Base-by-base conservation (phyloP, 164 flowering plant genomes). In the Liquidambar formosana region DNA sequence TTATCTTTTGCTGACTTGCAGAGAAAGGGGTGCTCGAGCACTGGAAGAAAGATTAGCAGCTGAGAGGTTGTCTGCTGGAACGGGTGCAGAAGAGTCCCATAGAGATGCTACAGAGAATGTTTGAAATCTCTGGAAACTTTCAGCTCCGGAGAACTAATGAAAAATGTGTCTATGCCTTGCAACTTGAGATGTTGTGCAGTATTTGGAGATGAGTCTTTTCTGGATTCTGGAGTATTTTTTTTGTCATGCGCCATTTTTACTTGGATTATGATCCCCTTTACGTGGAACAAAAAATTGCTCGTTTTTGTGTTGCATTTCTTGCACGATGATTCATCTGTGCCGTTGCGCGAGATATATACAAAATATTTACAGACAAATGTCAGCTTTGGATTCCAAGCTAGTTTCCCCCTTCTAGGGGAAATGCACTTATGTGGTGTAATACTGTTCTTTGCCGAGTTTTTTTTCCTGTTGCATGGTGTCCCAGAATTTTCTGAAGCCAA, bases 101-200 rank as follows among this genome's bases (percentile, higher is more conserved):
- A 77, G 57, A 69, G 93, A 88, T 79, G 86, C 85, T 26, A 57
- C 77, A 0, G 93, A 85, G 59, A 85, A 76, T 75, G 97, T 90
- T 16, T 89, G 78, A 86, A 27, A 41, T 41, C 38, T 22, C 1
- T 33, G 26, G 43, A 33, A 59, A 4, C 48, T 28, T 51, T n/a
- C 27, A 47, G 49, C 23, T 22, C 53, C 25, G 49, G 23, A 48
- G 51, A 65, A 48, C 60, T 23, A 41, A 60, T 14, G 8, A 13
- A 61, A n/a, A 59, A 33, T 28, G 43, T 48, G 57, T 38, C 8
- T 38, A n/a, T 46, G 22, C 26, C 8, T 73, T 25, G 27, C 23
- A 22, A 38, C 27, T 18, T 14, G 19, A 23, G 28, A 68, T 45
- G 33, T 14, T 57, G 58, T 74, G 69, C 61, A 46, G 59, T 49